Conservation (phyloP, 2,329 filamentous ascomycete species). For the Xylariaceae sp. region DNA sequence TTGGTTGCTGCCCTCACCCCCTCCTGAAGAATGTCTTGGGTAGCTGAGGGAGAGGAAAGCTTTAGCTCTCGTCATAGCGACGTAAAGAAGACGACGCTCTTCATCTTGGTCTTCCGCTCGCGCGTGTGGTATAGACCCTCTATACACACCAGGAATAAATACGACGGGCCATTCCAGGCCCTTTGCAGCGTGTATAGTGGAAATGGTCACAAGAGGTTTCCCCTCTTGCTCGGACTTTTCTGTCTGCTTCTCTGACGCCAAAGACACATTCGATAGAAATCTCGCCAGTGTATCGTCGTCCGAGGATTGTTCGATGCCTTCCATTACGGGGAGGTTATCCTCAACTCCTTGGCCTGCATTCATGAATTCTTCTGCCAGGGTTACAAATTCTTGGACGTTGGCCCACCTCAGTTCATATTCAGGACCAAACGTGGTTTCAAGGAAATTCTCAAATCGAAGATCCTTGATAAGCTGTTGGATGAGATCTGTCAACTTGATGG, state of each 20-base stretch:
- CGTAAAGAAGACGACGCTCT: conserved; percentile 84
- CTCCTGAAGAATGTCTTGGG: conserved; percentile 61
- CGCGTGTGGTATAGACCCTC: conserved; percentile 86
- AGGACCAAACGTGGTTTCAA: conserved; percentile 62
- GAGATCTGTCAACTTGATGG: conserved; percentile 42
- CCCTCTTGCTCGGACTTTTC: conserved; percentile 54
- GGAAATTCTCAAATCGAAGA: conserved; percentile 68
- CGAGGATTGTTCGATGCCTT: conserved; percentile 64
- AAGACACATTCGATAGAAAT: conserved; percentile 84
- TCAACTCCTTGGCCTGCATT: conserved; percentile 43
- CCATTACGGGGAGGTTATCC: conserved; percentile 61
- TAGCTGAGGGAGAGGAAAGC: conserved; percentile 81
- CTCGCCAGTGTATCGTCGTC: conserved; percentile 63
- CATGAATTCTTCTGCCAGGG: conserved; percentile 70
- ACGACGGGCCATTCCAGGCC: conserved; percentile 95
- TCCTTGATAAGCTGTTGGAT: conserved; percentile 56
- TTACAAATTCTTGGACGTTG: conserved; percentile 85
- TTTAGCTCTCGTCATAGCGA: conserved; percentile 94
- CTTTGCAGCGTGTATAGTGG: conserved; percentile 94
- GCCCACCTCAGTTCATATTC: conserved; percentile 78
- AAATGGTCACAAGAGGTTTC: conserved; percentile 74
- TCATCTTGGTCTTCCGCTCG: conserved; percentile 82
- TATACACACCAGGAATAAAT: conserved; percentile 85
- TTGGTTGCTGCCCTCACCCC: conserved; percentile 50
- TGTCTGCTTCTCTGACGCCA: conserved; percentile 75